Base-by-base conservation (phyloP, 768 basidiomycete genomes). In the Lactarius hatsudake region DNA sequence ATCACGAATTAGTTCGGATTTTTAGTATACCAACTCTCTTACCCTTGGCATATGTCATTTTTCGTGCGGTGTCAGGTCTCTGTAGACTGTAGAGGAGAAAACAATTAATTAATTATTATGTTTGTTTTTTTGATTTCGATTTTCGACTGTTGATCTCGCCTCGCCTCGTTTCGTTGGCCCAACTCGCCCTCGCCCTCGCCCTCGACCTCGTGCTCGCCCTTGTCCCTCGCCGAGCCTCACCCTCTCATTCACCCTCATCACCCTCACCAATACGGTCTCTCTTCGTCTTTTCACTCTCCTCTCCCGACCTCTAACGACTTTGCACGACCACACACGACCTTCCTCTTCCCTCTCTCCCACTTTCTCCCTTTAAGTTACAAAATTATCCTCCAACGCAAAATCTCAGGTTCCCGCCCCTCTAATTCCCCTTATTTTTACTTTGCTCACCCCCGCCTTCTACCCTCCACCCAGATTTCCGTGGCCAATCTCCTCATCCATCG, bases 171-270 rank as follows among this genome's bases (percentile, higher is more conserved):
- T n/a, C 26, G 51, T n/a, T n/a, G 15, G 51, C 51, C 51, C 13
- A 38, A n/a, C n/a, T n/a, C n/a, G n/a, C n/a, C n/a, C 36, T 53
- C 13, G 51, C 51, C 23, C 51, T 53, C 43, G 61, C 30, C 43
- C 30, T 45, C 28, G 48, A 45, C 48, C 43, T 62, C 61, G 42
- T 66, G 66, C 60, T 58, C 56, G 58, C 71, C 48, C 48, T 62
- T 30, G 61, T 65, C 64, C 48, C 26, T 26, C 23, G 13, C 71
- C 70, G 48, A 64, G 61, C 69, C 71, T 62, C 68, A 65, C 68
- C 73, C 75, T 40, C 76, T 74, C 73, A 78, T 76, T 76, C 78
- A 76, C 32, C 55, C 28, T 62, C 67, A 48, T 61, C 56, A 48
- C 63, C 53, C 38, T 64, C 48, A 53, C 51, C 51, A 53, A 53